Evolutionary conservation across 2,329 filamentous ascomycete genomes (phyloP).

Genomic region (Aspergillus caelatus): DNA sequence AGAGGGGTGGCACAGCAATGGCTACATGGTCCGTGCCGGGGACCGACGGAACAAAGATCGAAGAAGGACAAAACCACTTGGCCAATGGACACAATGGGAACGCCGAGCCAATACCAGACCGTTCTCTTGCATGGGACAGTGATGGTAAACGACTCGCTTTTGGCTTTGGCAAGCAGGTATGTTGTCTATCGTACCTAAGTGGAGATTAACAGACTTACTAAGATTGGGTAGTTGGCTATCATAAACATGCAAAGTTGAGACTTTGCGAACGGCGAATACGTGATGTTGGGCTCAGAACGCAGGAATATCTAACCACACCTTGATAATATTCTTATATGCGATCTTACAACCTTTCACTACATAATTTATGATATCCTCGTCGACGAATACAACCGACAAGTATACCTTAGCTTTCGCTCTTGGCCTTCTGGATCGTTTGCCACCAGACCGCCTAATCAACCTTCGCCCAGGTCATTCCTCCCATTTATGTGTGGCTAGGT

Average conservation of each 20-base stretch:
- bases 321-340: not conserved
- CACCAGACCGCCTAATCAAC: not conserved
- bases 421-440: not conserved
- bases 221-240: constrained; percentile 36
- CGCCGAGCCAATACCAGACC: constrained; percentile 32
- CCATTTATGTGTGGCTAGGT: not conserved
- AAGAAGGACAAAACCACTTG: constrained; percentile 32
- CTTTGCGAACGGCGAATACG: not conserved
- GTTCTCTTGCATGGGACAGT: constrained; percentile 55
- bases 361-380: not conserved
- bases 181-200: constrained; percentile 18
- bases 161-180: constrained; percentile 53
- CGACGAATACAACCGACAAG: not conserved
- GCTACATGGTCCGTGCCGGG: constrained; percentile 42
- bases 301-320: not conserved
- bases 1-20: constrained; percentile 47
- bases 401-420: constrained; percentile 6
- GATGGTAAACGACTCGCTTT: constrained; percentile 58
- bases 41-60: constrained; percentile 36
- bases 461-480: not conserved
- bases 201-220: constrained; percentile 8
- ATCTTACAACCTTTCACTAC: constrained; percentile 1
- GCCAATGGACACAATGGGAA: constrained; percentile 42
- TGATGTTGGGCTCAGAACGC: not conserved
- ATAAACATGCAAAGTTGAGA: constrained; percentile 44